These are phyloP conservation scores for Paraphaeosphaeria minitans DNA, from an alignment of 2,329 filamentous ascomycete genomes.

Conservation along the genomic window DNA sequence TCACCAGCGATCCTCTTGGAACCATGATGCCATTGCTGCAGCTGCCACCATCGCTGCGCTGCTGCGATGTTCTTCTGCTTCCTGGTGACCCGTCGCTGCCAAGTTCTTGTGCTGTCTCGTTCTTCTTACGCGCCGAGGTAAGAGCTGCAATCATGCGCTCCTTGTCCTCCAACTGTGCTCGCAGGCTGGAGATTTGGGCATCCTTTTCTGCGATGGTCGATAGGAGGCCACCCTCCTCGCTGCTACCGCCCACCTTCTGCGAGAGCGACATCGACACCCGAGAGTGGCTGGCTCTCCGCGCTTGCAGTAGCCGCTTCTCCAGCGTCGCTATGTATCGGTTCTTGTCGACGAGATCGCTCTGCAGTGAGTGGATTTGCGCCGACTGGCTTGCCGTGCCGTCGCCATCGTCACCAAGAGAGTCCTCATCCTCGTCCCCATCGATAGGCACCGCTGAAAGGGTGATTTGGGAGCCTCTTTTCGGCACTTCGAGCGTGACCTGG, in stretches of 20 bases:
- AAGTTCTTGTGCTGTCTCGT: constrained; percentile 74
- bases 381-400: constrained; percentile 82
- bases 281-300: constrained; percentile 85
- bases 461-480: constrained; percentile 33
- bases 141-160: constrained; percentile 90
- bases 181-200: constrained; percentile 87
- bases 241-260: constrained; percentile 66
- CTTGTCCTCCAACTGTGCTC: constrained; percentile 88
- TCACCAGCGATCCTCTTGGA: constrained; percentile 32
- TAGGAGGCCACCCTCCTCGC: constrained; percentile 78
- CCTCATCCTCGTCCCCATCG: constrained; percentile 48
- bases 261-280: constrained; percentile 78
- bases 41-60: constrained; percentile 39
- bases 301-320: constrained; percentile 90
- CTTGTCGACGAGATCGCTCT: constrained; percentile 94
- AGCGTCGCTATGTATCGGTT: constrained; percentile 94
- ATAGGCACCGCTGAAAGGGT: constrained; percentile 28
- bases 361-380: constrained; percentile 88
- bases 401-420: constrained; percentile 76
- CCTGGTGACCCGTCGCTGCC: constrained; percentile 43
- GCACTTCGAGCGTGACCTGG: constrained; percentile 49
- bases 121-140: constrained; percentile 80
- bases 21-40: constrained; percentile 37
- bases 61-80: constrained; percentile 43
- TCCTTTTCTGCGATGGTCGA: constrained; percentile 85